A percentile compares a stretch with the other conserved stretches of the same genome.
Conservation (phyloP, 108 stramenopile species). For the Discostella stelligeroides region DNA sequence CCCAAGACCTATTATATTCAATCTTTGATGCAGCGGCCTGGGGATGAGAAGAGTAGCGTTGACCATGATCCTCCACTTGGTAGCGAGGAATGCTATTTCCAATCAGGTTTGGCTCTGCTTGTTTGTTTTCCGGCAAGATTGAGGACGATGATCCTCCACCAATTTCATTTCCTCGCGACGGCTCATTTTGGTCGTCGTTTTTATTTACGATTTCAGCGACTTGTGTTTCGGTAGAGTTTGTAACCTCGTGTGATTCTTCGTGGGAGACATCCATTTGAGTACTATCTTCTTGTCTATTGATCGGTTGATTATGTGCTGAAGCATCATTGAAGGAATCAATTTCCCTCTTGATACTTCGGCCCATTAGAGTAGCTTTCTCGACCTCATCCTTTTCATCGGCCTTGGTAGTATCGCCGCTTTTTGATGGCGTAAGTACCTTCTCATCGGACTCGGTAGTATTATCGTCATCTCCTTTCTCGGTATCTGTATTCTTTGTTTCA, state of each 20-base stretch:
- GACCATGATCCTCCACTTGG: slow-evolving; percentile 6
- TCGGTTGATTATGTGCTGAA: neutral
- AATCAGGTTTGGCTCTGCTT: neutral
- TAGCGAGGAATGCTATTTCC: neutral
- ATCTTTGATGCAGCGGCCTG: too few relatives aligned
- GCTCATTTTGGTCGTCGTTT: neutral
- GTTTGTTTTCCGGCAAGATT: neutral
- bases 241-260: neutral
- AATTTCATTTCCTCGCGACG: neutral
- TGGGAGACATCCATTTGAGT: neutral
- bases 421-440: neutral
- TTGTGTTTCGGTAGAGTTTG: neutral
- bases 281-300: neutral
- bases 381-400: slow-evolving; percentile 1
- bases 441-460: neutral
- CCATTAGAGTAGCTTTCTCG: neutral
- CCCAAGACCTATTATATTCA: slow-evolving; percentile 4
- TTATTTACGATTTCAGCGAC: neutral
- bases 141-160: neutral
- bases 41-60: neutral
- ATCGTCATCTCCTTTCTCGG: neutral
- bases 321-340: neutral
- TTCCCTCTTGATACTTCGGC: neutral
- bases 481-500: neutral
- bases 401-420: slow-evolving; percentile 7